These are phyloP conservation scores for Pelargonium nanum DNA, from an alignment of 345 rosid species.

Conservation along the genomic window DNA sequence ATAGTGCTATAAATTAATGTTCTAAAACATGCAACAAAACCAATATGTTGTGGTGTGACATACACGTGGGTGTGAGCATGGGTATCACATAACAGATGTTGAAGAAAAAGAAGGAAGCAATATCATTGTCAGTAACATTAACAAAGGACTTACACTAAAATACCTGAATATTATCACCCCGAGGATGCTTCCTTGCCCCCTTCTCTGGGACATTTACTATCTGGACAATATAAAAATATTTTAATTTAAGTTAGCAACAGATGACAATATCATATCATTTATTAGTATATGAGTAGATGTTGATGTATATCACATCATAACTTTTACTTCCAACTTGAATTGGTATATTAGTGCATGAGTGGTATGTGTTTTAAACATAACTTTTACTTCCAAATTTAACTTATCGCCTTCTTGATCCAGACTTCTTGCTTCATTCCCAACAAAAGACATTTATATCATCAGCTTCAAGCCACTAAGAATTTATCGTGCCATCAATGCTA, in stretches of 20 bases:
- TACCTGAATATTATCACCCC: conserved; percentile 95
- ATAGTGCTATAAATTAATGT: no score
- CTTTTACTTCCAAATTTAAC: neutral
- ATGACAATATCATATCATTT: conserved; percentile 7
- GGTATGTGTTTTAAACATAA: neutral
- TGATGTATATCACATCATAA: neutral
- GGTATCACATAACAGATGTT: no score
- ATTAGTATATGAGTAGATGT: no score
- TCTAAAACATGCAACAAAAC: no score
- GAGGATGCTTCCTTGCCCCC: conserved; percentile 97
- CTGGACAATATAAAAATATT: conserved; percentile 33
- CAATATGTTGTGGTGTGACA: no score
- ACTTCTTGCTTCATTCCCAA: neutral
- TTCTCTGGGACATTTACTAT: conserved; percentile 94
- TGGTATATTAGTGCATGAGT: neutral
- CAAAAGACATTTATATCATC: neutral
- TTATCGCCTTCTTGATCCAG: neutral
- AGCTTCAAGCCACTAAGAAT: neutral
- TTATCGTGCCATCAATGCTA: neutral
- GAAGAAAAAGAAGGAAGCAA: neutral
- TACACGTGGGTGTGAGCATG: no score
- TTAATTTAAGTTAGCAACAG: no score
- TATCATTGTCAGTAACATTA: neutral
- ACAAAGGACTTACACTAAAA: neutral
- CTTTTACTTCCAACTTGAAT: no score